Base-by-base conservation (phyloP, 148 eudicot genomes). In the Pouteria glomerata region DNA sequence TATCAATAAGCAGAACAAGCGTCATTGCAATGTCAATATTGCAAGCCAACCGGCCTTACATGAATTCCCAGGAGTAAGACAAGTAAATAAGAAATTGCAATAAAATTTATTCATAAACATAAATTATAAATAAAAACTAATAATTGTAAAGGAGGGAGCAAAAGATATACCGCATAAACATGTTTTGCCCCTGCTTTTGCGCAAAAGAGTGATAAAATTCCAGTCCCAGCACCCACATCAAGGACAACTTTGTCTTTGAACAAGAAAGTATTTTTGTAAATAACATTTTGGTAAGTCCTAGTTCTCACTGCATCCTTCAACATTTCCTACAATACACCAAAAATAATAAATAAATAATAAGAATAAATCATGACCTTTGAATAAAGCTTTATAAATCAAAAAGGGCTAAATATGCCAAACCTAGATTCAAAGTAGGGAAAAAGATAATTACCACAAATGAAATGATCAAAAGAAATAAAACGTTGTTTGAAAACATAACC, bases 161-260 rank as follows among this genome's bases (percentile, higher is more conserved):
- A 34, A 57, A 59, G 14, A 62, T 86, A 74, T 84, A 96, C 97
- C 79, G 99, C 99, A 76, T 90, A 96, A 48, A 96, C 99, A 81
- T 96, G 99, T 51, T 92, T 96, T 31, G 99, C 99, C 64, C 99
- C 99, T 24, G 89, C 95, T 87, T 96, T 96, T 72, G 99, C 99
- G 81, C 97, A 92, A 75, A 96, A 96, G 39, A 96, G 97, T 44
- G 99, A 96, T 55, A 96, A 75, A 45, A 96, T 96, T 75, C 99
- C 99, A 57, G 99, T 96, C 48, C 99, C 99, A 70, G 99, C 99
- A 73, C 99, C 99, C 50, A 96, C 99, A 66, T 96, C 99, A 72
- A 96, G 97, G 63, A 92, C 97, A 41, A 96, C 67, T 82, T 96
- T 96, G 72, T 88, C 99, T 83, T 92, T 92, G 84, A 92, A 77